These are phyloP conservation scores for Boletus smithii DNA, from an alignment of 1,284 basidiomycete genomes.

Conservation along the genomic window DNA sequence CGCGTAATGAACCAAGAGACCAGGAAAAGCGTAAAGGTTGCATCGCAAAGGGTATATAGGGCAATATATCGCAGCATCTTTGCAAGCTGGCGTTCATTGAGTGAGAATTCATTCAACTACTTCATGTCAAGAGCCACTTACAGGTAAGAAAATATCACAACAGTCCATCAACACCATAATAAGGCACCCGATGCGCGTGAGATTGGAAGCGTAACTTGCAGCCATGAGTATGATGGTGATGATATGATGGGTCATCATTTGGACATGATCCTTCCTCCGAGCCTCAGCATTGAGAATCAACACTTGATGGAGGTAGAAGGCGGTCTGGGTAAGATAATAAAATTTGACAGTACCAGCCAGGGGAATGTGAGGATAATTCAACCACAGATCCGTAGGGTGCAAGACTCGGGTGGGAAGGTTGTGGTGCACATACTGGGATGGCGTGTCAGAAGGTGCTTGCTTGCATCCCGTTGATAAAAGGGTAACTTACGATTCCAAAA, in stretches of 20 bases:
- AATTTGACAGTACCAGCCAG: constrained; percentile 80
- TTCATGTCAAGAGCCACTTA: constrained; percentile 43
- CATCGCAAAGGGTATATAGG: constrained; percentile 67
- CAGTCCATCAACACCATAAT: constrained; percentile 93
- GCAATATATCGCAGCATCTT: constrained; percentile 92
- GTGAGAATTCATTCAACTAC: constrained; percentile 6
- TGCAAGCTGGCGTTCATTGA: constrained; percentile 54
- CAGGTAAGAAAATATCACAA: constrained; percentile 88
- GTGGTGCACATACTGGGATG: constrained; percentile 70
- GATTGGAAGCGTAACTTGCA: constrained; percentile 78
- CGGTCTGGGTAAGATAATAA: constrained; percentile 90
- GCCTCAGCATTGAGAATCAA: constrained; percentile 94
- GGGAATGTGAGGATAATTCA: constrained; percentile 77
- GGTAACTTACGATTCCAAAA: constrained; percentile 76
- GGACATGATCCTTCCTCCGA: constrained; percentile 85
- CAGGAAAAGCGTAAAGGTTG: constrained; percentile 78
- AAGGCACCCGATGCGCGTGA: constrained; percentile 84
- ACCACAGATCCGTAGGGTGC: constrained; percentile 73
- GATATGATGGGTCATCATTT: constrained; percentile 96
- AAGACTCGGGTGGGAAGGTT: constrained; percentile 69
- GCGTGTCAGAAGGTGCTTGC: constrained; percentile 1
- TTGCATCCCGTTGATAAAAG: not conserved
- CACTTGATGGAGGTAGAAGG: constrained; percentile 91
- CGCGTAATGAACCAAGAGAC: constrained; percentile 88
- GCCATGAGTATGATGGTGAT: constrained; percentile 82